Conservation (phyloP, 2,329 filamentous ascomycete species). For the Fusarium staphyleae region DNA sequence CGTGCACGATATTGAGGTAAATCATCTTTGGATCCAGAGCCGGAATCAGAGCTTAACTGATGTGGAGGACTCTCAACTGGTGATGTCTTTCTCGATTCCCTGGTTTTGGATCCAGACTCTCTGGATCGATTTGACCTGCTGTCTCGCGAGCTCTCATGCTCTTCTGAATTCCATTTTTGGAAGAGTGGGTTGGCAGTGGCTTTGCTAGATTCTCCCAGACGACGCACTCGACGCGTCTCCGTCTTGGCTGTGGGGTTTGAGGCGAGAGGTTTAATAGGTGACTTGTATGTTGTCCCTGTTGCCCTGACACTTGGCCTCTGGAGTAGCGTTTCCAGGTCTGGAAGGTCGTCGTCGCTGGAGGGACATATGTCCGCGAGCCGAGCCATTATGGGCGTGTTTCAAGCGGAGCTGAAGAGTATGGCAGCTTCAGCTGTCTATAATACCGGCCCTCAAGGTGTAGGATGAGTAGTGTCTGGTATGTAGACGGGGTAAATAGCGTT, state of each 20-base stretch:
- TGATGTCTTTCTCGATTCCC: slow-evolving; percentile 5
- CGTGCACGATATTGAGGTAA: slow-evolving; percentile 11
- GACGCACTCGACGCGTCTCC: slow-evolving; percentile 44
- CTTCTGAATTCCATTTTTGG: slow-evolving; percentile 43
- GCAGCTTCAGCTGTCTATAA: neutral
- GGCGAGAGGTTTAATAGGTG: slow-evolving; percentile 29
- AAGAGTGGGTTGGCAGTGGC: slow-evolving; percentile 43
- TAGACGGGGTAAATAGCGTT: slow-evolving; percentile 3
- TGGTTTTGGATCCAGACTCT: slow-evolving; percentile 1
- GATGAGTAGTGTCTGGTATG: slow-evolving; percentile 10
- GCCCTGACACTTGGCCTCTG: slow-evolving; percentile 22
- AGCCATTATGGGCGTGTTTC: slow-evolving; percentile 36
- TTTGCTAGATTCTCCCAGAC: slow-evolving; percentile 38
- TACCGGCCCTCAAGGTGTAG: neutral
- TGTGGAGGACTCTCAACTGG: neutral
- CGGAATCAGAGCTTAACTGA: neutral
- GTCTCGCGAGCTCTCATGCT: slow-evolving; percentile 17
- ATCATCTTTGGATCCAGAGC: slow-evolving; percentile 1
- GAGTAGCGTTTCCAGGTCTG: slow-evolving; percentile 47
- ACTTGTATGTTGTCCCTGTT: slow-evolving; percentile 20
- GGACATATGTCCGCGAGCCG: slow-evolving; percentile 41
- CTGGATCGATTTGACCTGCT: neutral
- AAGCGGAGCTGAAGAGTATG: neutral
- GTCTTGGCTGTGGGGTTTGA: slow-evolving; percentile 37
- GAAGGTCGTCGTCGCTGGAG: slow-evolving; percentile 53